Evolutionary conservation across 805 yeast genomes (phyloP), one percentile per base, ranked within the genome.

Genomic region (Yamadazyma tumulicola): DNA sequence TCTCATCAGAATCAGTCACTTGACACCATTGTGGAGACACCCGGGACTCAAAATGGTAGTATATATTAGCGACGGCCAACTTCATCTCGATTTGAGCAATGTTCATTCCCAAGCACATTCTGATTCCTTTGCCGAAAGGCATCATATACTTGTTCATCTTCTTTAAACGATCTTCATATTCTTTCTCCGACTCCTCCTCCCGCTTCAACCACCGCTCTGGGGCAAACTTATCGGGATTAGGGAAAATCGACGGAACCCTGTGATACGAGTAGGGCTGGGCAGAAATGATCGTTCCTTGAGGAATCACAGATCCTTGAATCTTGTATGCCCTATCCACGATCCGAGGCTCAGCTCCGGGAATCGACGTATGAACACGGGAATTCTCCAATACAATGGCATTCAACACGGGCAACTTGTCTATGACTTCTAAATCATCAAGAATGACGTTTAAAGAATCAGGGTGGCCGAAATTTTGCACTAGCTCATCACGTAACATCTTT

Each of bases 51-150:
- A 51, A 76, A 31, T 72, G 64, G 67, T 74, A 70, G 48, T 79
- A 74, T 12, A 82, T 52, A 38, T 69, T 68, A 7, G 78, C 74
- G 19, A 77, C 48, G 9, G 72, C 69, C 27, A 79, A 47, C 50
- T 80, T 81, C 66, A 81, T 78, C 49, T 81, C 88, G 26, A 74
- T 72, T 13, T 74, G 55, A 0, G 88, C 88, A 26, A 82, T 52
- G 49, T 81, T 69, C 77, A 77, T 72, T 1, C 91, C 89, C 35
- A 81, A 59, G 48, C 91, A 82, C 87, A 81, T 80, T 43, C 87
- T 60, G 14, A 78, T 66, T 3, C 89, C 91, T 26, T 77, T 73
- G 1, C 89, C 88, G 60, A 83, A 82, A 1, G 83, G 78, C 69
- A 81, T 72, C 67, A 80, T 72, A 45, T 66, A 64, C 34, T 61